Conservation (phyloP, 371 early-diverging fungal genomes). For the Mortierella sp. region DNA sequence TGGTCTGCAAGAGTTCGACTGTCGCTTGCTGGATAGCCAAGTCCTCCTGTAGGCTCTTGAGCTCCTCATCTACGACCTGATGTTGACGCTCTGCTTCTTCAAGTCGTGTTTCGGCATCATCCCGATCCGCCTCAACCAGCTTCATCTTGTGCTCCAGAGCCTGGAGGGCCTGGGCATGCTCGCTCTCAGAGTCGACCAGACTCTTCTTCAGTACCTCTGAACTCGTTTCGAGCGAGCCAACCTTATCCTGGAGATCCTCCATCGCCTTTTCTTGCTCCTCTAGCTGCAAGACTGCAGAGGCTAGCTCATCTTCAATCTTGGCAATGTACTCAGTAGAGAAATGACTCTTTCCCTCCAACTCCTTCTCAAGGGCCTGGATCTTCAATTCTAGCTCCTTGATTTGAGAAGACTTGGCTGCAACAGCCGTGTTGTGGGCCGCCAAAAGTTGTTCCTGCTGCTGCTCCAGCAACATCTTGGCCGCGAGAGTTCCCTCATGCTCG, state of each 20-base stretch:
- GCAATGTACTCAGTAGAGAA: conserved; percentile 20
- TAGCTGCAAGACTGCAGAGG: conserved; percentile 27
- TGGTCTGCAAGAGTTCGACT: conserved; percentile 22
- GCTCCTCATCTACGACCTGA: conserved; percentile 29
- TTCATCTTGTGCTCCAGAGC: conserved; percentile 31
- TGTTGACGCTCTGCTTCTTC: conserved; percentile 46
- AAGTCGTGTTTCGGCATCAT: conserved; percentile 47
- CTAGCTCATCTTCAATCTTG: conserved; percentile 36
- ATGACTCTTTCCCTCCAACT: conserved; percentile 39
- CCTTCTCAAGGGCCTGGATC: conserved; percentile 43
- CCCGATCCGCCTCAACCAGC: conserved; percentile 37
- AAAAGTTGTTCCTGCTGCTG: conserved; percentile 15
- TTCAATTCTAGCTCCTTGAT: conserved; percentile 54
- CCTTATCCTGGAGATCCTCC: conserved; percentile 53
- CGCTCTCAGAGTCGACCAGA: conserved; percentile 43
- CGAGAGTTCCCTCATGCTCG: conserved; percentile 47
- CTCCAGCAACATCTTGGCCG: conserved; percentile 21
- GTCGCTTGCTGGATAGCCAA: conserved; percentile 20
- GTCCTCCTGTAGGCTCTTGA: conserved; percentile 24
- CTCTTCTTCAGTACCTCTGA: conserved; percentile 26
- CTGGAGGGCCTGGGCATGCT: conserved; percentile 42
- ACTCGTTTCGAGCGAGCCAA: conserved; percentile 40
- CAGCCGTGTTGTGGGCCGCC: conserved; percentile 24
- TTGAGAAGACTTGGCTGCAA: conserved; percentile 22
- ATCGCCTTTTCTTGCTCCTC: conserved; percentile 53